A percentile compares a stretch with the other conserved stretches of the same genome.
These are phyloP conservation scores for Diaporthe vexans DNA, from an alignment of 2,329 filamentous ascomycete genomes.

Conservation along the genomic window DNA sequence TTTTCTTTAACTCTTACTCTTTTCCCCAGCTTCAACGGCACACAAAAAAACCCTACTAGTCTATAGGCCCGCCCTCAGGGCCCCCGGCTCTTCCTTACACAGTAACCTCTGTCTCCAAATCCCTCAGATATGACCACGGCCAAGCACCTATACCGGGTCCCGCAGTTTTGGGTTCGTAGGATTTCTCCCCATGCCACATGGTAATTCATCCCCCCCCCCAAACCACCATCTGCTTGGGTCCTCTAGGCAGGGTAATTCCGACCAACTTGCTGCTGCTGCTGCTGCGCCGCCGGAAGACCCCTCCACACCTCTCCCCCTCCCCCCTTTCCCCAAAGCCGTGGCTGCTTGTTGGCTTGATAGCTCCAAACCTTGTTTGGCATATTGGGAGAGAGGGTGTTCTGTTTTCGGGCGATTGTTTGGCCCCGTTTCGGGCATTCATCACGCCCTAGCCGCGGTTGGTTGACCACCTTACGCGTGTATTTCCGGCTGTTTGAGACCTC, in stretches of 20 bases:
- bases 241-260: neutral
- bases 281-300: neutral
- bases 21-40: neutral
- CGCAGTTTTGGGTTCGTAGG: constrained; percentile 31
- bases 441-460: constrained; percentile 16
- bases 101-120: neutral
- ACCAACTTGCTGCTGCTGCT: neutral
- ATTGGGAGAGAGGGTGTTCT: neutral
- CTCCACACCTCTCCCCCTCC: neutral
- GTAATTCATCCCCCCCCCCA: neutral
- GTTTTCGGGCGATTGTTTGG: constrained; percentile 7
- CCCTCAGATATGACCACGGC: constrained; percentile 1
- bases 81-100: neutral
- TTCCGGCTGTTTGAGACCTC: neutral
- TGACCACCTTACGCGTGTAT: constrained; percentile 11
- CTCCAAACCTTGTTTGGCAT: constrained; percentile 20
- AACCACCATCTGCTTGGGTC: neutral
- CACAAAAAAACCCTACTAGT: too few relatives aligned
- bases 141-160: constrained; percentile 29
- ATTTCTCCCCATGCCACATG: constrained; percentile 27
- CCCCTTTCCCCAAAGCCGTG: neutral
- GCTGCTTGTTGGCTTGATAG: constrained; percentile 22
- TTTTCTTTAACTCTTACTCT: too few relatives aligned
- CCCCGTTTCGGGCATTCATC: neutral
- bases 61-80: too few relatives aligned